A percentile compares a stretch with the other conserved stretches of the same genome.
These are phyloP conservation scores for Penicillium expansum DNA, from an alignment of 2,329 filamentous ascomycete genomes.

Conservation along the genomic window DNA sequence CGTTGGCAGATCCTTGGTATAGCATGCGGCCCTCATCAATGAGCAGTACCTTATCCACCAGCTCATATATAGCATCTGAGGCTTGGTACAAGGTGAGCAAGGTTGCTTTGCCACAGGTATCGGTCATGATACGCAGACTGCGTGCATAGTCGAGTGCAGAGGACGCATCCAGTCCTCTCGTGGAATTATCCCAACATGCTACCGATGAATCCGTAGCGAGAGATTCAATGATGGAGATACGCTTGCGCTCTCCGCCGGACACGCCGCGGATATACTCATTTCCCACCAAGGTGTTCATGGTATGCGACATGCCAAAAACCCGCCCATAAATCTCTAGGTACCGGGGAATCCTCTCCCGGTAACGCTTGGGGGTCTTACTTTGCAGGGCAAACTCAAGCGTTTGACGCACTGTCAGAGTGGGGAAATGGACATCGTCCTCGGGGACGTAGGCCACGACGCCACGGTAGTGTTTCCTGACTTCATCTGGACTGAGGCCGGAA, in stretches of 20 bases:
- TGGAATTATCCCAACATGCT: conserved; percentile 72
- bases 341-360: conserved; percentile 58
- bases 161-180: conserved; percentile 68
- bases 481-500: conserved; percentile 62
- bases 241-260: conserved; percentile 71
- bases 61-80: conserved; percentile 61
- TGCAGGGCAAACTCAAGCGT: conserved; percentile 68
- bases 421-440: conserved; percentile 70
- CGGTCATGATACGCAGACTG: conserved; percentile 65
- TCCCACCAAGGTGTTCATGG: conserved; percentile 67
- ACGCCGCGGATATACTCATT: conserved; percentile 55
- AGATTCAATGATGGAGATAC: conserved; percentile 70
- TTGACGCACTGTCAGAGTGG: conserved; percentile 68
- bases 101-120: conserved; percentile 65
- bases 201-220: conserved; percentile 67
- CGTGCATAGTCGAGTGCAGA: conserved; percentile 71
- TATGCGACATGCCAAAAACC: conserved; percentile 72
- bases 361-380: conserved; percentile 66
- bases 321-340: conserved; percentile 66
- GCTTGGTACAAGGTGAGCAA: conserved; percentile 67
- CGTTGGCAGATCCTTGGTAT: conserved; percentile 56
- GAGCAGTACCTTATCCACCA: conserved; percentile 73
- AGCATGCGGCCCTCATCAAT: conserved; percentile 67
- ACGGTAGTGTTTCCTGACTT: conserved; percentile 62
- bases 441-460: conserved; percentile 71